Conservation (phyloP, 2,329 filamentous ascomycete species). For the Lecanicillium sp. region DNA sequence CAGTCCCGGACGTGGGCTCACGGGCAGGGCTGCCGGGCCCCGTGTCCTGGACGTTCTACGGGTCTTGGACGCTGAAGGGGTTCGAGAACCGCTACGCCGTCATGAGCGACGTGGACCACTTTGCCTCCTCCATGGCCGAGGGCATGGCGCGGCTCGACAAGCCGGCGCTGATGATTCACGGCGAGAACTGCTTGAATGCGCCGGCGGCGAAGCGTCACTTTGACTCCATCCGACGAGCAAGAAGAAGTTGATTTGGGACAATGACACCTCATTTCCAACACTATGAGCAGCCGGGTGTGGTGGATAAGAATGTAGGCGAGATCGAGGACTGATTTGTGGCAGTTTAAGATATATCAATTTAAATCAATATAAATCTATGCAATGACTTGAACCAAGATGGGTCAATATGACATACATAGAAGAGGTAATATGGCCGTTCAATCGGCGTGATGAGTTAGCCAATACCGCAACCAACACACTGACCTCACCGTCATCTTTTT, state of each 20-base stretch:
- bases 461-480: too few species aligned
- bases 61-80: conserved; percentile 23
- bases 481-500: too few species aligned
- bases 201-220: conserved; percentile 23
- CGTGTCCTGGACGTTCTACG: conserved; percentile 26
- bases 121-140: conserved; percentile 23
- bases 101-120: conserved; percentile 27
- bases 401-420: too few species aligned
- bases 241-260: conserved; percentile 26
- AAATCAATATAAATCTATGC: too few species aligned
- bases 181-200: conserved; percentile 27
- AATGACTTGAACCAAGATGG: too few species aligned
- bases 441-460: too few species aligned
- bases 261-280: conserved; percentile 25
- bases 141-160: conserved; percentile 25
- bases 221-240: conserved; percentile 21
- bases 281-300: conserved; percentile 23
- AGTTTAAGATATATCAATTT: too few species aligned
- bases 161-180: conserved; percentile 25
- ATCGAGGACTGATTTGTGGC: conserved; percentile 22
- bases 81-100: conserved; percentile 27
- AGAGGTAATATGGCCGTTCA: too few species aligned
- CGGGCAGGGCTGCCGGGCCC: conserved; percentile 24
- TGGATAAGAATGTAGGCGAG: conserved; percentile 24
- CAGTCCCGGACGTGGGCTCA: conserved; percentile 19